Evolutionary conservation across 2,329 filamentous ascomycete genomes (phyloP).

Genomic region (Aspergillus eucalypticola): DNA sequence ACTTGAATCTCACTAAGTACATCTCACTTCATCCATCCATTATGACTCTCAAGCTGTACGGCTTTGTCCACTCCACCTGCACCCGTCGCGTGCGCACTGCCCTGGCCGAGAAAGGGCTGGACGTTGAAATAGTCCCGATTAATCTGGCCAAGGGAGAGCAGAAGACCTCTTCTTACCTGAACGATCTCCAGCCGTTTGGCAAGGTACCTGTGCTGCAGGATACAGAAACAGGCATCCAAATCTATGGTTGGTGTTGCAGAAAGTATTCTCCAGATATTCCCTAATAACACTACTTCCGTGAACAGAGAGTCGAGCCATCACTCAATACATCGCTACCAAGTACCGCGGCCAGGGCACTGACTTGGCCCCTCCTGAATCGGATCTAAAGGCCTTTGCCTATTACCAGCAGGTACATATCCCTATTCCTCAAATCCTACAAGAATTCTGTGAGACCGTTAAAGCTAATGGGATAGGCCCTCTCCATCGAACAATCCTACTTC

Average conservation of each 20-base stretch:
- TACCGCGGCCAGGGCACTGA: conserved; percentile 19
- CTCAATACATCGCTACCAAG: conserved; percentile 30
- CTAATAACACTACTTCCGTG: neutral
- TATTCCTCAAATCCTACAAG: too few relatives aligned
- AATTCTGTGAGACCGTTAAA: too few relatives aligned
- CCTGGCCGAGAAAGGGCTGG: conserved; percentile 33
- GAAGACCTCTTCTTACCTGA: conserved; percentile 24
- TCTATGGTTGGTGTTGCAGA: conserved; percentile 10
- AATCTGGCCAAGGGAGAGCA: conserved; percentile 30
- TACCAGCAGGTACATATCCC: conserved; percentile 22
- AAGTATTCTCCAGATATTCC: too few relatives aligned
- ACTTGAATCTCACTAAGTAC: neutral
- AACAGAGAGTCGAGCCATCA: conserved; percentile 36
- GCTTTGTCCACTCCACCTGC: conserved; percentile 25
- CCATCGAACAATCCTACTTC: conserved; percentile 30
- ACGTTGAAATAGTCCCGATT: conserved; percentile 29
- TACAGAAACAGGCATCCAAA: conserved; percentile 31
- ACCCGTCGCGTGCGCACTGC: conserved; percentile 27
- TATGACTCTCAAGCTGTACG: conserved; percentile 38
- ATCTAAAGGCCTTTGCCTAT: conserved; percentile 24
- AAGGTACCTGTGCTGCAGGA: conserved; percentile 40
- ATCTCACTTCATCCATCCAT: neutral
- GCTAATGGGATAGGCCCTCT: conserved; percentile 22
- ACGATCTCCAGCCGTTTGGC: conserved; percentile 36
- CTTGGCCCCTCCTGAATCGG: conserved; percentile 14